These are phyloP conservation scores for Trichoderma sp. DNA, from an alignment of 2,329 filamentous ascomycete genomes.

Conservation along the genomic window DNA sequence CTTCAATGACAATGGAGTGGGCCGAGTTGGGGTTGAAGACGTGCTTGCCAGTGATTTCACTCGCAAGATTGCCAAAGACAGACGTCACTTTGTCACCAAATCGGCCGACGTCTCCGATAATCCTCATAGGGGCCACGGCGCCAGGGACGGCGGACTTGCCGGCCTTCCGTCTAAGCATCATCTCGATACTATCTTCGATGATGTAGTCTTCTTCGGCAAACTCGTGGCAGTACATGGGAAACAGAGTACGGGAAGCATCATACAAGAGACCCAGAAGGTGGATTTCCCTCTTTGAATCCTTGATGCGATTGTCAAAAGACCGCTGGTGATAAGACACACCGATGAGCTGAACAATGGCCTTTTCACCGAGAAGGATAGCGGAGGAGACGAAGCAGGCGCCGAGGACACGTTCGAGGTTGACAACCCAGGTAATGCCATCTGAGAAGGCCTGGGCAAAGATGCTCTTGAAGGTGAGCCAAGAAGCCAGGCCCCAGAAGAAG, in stretches of 20 bases:
- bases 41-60: slow-evolving; percentile 92
- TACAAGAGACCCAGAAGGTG: slow-evolving; percentile 81
- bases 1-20: slow-evolving; percentile 86
- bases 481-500: slow-evolving; percentile 67
- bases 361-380: slow-evolving; percentile 73
- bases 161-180: slow-evolving; percentile 61
- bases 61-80: slow-evolving; percentile 88
- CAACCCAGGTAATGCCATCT: slow-evolving; percentile 52
- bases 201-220: slow-evolving; percentile 90
- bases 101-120: slow-evolving; percentile 76
- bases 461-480: slow-evolving; percentile 62
- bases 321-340: slow-evolving; percentile 84
- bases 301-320: slow-evolving; percentile 80
- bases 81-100: slow-evolving; percentile 93
- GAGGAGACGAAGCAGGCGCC: slow-evolving; percentile 68
- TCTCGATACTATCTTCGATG: slow-evolving; percentile 81
- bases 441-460: slow-evolving; percentile 44
- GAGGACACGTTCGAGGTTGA: slow-evolving; percentile 64
- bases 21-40: slow-evolving; percentile 91
- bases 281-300: slow-evolving; percentile 85
- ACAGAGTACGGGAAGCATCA: slow-evolving; percentile 83
- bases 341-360: slow-evolving; percentile 77
- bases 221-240: slow-evolving; percentile 89
- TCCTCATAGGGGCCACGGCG: slow-evolving; percentile 72
- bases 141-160: slow-evolving; percentile 49